Evolutionary conservation across 805 yeast species (phyloP).

Genomic region (Saturnispora ahearnii): DNA sequence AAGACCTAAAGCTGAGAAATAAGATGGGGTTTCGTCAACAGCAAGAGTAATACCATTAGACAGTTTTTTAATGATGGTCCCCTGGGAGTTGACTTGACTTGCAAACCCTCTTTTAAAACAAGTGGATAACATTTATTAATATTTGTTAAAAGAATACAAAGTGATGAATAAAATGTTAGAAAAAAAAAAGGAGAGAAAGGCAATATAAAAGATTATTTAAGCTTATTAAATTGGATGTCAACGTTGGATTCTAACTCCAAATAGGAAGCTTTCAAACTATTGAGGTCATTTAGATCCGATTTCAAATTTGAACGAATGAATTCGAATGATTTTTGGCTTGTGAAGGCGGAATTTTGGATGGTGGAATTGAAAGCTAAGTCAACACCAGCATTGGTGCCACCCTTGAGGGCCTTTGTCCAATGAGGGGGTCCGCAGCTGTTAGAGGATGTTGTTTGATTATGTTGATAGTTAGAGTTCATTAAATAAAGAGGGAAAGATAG

Average conservation of each 20-base stretch:
- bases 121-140: background rate
- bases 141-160: background rate
- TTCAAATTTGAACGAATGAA: background rate
- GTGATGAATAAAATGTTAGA: background rate
- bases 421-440: background rate
- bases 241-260: background rate
- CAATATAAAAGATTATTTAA: background rate
- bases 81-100: background rate
- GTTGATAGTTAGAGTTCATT: background rate
- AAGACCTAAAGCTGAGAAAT: slow-evolving; percentile 83
- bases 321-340: slow-evolving; percentile 1
- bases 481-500: background rate
- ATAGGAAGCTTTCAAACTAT: background rate
- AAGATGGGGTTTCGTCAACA: slow-evolving; percentile 80
- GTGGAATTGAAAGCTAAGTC: background rate
- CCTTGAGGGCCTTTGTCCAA: background rate
- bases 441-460: too few species aligned
- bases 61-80: slow-evolving; percentile 32
- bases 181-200: background rate
- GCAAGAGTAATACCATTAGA: slow-evolving; percentile 75
- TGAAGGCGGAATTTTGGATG: slow-evolving; percentile 1
- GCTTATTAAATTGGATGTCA: background rate
- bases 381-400: background rate
- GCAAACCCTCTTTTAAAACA: background rate
- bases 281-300: background rate